Evolutionary conservation across 2,329 filamentous ascomycete genomes (phyloP), one percentile per base, ranked within the genome.

Genomic region (Ophiocordyceps camponoti-rufipedis): DNA sequence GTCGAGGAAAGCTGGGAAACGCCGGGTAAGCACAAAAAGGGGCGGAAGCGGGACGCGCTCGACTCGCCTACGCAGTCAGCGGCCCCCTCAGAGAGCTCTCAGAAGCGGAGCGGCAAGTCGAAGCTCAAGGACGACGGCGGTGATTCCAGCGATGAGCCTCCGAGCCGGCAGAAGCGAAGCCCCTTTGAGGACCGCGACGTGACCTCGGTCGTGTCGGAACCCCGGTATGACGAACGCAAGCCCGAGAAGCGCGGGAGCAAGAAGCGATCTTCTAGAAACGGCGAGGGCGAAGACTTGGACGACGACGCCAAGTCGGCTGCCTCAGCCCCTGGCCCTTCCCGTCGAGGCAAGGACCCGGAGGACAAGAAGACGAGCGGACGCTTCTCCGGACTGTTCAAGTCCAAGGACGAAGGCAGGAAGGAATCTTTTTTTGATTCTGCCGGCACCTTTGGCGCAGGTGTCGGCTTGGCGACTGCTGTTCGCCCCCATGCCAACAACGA

Each of bases 371-470:
- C 62, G 19, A 62, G 58, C 44, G 62, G 67, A 35, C 59, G 70
- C 23, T 65, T 75, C 50, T 72, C 73, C 46, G 64, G 63, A 53
- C 63, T 72, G 49, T 65, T 70, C 58, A 69, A 66, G 49, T 61
- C 62, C 11, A 42, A 38, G 31, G 44, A 64, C 47, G 64, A 66
- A 43, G 59, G 61, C 45, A 58, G 58, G 50, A 63, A 65, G 60
- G 61, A 70, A 64, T 75, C 75, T 80, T 80, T 80, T 79, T 79
- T 80, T 80, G 77, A 63, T 80, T 75, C 73, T 70, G 73, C 77
- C 75, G 75, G 67, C 71, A 80, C 70, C 71, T 68, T 72, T 75
- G 75, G 75, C 75, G 73, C 71, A 69, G 75, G 75, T 80, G 76
- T 66, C 75, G 76, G 77, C 72, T 58, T 72, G 62, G 69, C 66